A percentile compares a stretch with the other conserved stretches of the same genome.
Conservation (phyloP, 495 filamentous ascomycete genomes). For the Aspergillus nidulans region DNA sequence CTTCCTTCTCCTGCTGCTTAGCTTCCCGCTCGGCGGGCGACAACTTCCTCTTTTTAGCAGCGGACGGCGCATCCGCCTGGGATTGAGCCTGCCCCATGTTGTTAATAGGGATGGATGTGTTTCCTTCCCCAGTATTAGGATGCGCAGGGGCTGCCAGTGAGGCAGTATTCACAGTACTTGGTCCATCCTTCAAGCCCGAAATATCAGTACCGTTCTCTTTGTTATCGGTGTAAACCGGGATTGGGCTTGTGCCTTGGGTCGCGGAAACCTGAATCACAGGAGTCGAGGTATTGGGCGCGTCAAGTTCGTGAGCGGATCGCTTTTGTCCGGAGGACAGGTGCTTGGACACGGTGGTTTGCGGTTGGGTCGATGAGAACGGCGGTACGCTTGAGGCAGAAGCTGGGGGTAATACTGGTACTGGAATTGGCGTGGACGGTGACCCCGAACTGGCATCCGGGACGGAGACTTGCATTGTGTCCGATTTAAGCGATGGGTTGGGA, state of each 20-base stretch:
- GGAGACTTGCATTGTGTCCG: background rate
- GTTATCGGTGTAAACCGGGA: background rate
- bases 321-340: conserved; percentile 5
- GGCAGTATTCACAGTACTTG: background rate
- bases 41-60: conserved; percentile 51
- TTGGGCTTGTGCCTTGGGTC: background rate
- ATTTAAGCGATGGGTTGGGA: background rate
- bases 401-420: background rate
- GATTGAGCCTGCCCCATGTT: background rate
- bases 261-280: background rate
- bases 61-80: conserved; percentile 2
- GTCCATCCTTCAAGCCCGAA: background rate
- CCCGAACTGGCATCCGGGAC: background rate
- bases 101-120: background rate
- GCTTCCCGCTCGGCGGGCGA: conserved; percentile 50
- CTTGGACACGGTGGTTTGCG: background rate
- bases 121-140: background rate
- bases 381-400: conserved; percentile 6
- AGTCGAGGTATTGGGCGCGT: background rate
- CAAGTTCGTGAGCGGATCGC: background rate
- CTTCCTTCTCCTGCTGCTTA: conserved; percentile 46
- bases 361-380: background rate
- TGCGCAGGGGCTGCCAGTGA: background rate
- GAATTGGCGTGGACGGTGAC: background rate
- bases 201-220: conserved; percentile 4